These are phyloP conservation scores for Cryptococcus sp. DNA, from an alignment of 1,284 basidiomycete species.

Conservation along the genomic window DNA sequence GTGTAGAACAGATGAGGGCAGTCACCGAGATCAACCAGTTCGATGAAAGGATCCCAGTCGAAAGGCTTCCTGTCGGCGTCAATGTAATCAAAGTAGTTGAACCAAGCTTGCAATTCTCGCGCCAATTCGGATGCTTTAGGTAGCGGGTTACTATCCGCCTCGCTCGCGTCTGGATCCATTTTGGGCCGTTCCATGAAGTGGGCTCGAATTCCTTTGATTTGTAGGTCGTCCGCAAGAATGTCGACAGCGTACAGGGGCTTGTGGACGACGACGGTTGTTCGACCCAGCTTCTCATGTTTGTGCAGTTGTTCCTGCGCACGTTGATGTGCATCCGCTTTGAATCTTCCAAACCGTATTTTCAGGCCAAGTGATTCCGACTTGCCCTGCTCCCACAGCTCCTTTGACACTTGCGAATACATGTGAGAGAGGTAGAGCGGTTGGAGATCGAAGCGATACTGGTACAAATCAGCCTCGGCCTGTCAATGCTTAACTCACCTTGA, in stretches of 20 bases:
- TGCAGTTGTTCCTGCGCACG: constrained; percentile 72
- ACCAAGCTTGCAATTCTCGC: constrained; percentile 61
- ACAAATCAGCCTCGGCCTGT: not conserved
- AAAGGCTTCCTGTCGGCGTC: constrained; percentile 71
- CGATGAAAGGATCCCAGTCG: constrained; percentile 62
- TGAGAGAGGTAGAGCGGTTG: constrained; percentile 83
- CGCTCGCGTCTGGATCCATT: not conserved
- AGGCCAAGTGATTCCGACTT: constrained; percentile 70
- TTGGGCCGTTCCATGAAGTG: constrained; percentile 66
- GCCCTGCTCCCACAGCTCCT: constrained; percentile 75
- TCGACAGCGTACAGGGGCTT: constrained; percentile 95
- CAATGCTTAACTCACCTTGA: constrained; percentile 61
- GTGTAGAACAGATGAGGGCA: constrained; percentile 86
- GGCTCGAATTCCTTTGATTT: constrained; percentile 76
- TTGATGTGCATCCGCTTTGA: constrained; percentile 91
- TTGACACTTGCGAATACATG: constrained; percentile 77
- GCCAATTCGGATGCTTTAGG: constrained; percentile 37
- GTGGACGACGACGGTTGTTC: constrained; percentile 54
- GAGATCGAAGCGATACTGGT: constrained; percentile 73
- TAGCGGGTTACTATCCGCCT: not conserved
- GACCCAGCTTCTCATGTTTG: constrained; percentile 44
- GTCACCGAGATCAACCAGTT: constrained; percentile 69
- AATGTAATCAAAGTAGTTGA: constrained; percentile 79
- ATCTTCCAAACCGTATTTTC: constrained; percentile 77
- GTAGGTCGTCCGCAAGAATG: constrained; percentile 74